Base-by-base conservation (phyloP, 164 flowering plant species). In the Annona cherimola region DNA sequence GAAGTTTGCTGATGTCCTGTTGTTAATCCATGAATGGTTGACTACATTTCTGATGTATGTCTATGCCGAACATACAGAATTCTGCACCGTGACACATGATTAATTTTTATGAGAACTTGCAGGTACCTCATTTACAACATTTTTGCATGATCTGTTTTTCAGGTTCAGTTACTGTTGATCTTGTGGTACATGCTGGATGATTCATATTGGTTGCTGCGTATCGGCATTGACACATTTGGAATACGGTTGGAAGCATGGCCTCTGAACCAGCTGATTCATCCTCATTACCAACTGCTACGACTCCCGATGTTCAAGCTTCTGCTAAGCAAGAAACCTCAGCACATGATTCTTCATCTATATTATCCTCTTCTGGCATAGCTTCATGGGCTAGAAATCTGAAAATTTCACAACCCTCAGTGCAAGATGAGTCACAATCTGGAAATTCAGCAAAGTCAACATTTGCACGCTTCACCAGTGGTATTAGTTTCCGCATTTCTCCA, bases 381-480 rank as follows among this genome's bases (percentile, higher is more conserved):
- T 81, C 91, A 54, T 91, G 99, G 97, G 92, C 94, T 65, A 93
- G 77, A 80, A 90, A 66, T 81, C 81, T 95, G 77, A 93, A 85
- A 77, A 81, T 91, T 80, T 86, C 94, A 7, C 90, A 86, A 75
- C 82, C 95, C 59, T 72, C 76, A 20, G 59, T 73, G 2, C 87
- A 83, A 74, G 93, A 86, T 66, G 89, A 75, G 20, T 80, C 90
- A 69, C 73, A 80, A 4, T 63, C 85, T 77, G 90, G 71, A 67
- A 80, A 69, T 79, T 64, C 87, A 68, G 94, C 81, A 55, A 92
- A 90, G 77, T 93, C 94, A 42, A 68, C 89, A 16, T 88, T 95
- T 83, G 79, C 98, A 39, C 88, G 94, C 60, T 83, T 95, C 69
- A 89, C 98, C 57, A 82, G 91, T 86, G 96, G 98, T 16, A 41